Conservation (phyloP, 208 protist species). For the Trichomonas tenax region DNA sequence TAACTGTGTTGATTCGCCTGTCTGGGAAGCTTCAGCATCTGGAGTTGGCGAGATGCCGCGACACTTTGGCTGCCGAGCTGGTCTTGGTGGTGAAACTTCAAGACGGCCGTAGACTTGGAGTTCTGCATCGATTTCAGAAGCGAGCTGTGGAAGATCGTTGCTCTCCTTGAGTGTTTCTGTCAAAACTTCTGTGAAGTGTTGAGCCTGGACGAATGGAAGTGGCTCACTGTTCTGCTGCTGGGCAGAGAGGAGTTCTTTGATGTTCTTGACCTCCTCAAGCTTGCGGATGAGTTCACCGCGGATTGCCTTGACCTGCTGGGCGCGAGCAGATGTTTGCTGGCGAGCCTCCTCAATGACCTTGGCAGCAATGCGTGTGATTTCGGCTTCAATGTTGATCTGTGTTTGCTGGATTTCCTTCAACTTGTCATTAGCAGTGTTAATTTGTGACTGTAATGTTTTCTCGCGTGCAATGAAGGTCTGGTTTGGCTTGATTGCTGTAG, state of each 20-base stretch:
- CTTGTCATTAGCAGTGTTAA: background rate
- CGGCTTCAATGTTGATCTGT: background rate
- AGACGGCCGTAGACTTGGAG: background rate
- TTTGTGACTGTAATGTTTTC: background rate
- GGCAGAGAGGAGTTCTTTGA: background rate
- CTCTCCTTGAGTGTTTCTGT: background rate
- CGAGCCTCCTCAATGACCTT: background rate
- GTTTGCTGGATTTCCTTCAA: background rate
- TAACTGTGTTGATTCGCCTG: background rate
- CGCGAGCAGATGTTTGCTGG: background rate
- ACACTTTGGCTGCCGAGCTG: background rate
- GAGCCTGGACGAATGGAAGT: background rate
- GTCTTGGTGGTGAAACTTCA: background rate
- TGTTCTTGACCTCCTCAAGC: background rate
- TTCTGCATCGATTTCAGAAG: background rate
- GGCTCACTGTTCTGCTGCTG: background rate
- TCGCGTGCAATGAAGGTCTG: background rate
- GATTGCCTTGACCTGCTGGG: background rate
- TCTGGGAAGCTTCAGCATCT: too few species aligned
- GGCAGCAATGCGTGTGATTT: background rate
- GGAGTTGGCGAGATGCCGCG: background rate
- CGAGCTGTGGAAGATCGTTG: background rate
- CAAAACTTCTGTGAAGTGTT: background rate
- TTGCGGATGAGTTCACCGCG: background rate
- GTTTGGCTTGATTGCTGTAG: background rate